Evolutionary conservation across 2,329 filamentous ascomycete species (phyloP), one percentile per base, ranked within the genome.

Genomic region (Fusarium dimerum): DNA sequence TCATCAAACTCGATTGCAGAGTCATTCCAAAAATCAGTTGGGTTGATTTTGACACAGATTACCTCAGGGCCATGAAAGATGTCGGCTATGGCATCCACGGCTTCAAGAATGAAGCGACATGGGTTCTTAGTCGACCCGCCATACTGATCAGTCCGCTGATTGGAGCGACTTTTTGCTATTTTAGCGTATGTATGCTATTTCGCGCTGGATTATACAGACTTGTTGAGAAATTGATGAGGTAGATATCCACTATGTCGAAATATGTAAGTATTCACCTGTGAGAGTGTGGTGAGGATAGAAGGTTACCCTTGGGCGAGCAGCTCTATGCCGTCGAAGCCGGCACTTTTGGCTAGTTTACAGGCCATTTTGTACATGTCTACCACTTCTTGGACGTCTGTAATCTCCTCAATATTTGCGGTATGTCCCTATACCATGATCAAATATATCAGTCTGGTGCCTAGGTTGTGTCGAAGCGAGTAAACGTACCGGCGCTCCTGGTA

Each of bases 11-110:
- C 3, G 3, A 55, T 43, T 2, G 41, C 26, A 13, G 51, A 55
- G 11, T 55, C 53, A 12, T 55, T 55, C 17, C 45, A 43, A 15
- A 46, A 29, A 2, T 54, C 47, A 3, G 53, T 50, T 0, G 50
- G 46, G n/a, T 45, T 45, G 0, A 55, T 39, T 4, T 55, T 54
- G 29, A 50, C 47, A 1, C 47, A 49, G 40, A 55, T 43, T 1
- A 43, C n/a, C 15, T 47, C 40, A 1, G 50, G 16, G 1, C 43
- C 43, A 0, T 15, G 3, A 15, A 39, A 54, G 1, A 54, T 32
- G 5, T 39, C 12, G 3, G 32, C 12, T 5, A 52, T 48, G 11
- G 45, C 38, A 38, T 54, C 38, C 2, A 54, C 41, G 5, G 48
- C 20, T 18, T 54, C 41, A 2, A 52, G 29, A 1, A 8, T 52